Percentiles rank a stretch among this genome's conserved stretches.
These are phyloP conservation scores for Trametes punicea DNA, from an alignment of 768 basidiomycete species.

Conservation along the genomic window DNA sequence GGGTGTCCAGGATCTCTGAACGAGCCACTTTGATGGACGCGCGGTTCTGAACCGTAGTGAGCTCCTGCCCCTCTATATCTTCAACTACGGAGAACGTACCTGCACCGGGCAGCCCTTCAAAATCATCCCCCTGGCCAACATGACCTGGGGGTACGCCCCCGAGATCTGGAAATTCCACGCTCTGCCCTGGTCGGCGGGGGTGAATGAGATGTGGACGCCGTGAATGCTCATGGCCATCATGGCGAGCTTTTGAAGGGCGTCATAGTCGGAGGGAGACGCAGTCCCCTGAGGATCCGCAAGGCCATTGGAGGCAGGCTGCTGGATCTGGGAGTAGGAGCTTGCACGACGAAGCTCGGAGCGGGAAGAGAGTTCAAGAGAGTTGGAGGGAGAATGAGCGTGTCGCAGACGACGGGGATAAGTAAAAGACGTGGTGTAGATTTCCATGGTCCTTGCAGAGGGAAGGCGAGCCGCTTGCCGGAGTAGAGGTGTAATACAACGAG, in stretches of 20 bases:
- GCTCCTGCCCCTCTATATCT: neutral
- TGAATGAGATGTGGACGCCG: constrained; percentile 80
- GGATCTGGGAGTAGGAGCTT: constrained; percentile 37
- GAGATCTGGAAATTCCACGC: constrained; percentile 90
- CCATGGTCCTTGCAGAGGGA: constrained; percentile 51
- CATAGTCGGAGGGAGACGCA: constrained; percentile 50
- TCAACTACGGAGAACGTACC: constrained; percentile 38
- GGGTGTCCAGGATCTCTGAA: constrained; percentile 88
- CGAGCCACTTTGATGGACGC: constrained; percentile 87
- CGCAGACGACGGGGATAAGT: constrained; percentile 83
- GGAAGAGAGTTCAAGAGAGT: constrained; percentile 59
- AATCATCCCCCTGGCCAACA: constrained; percentile 84
- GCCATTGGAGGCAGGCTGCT: constrained; percentile 31
- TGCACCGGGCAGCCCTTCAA: constrained; percentile 87
- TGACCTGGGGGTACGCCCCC: constrained; percentile 89
- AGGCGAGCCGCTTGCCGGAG: constrained; percentile 1
- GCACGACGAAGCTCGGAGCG: constrained; percentile 41
- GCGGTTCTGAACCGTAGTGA: constrained; percentile 54
- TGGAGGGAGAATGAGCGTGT: constrained; percentile 59
- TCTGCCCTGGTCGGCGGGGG: constrained; percentile 64
- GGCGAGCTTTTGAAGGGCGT: constrained; percentile 75
- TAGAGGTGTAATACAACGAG: constrained; percentile 28
- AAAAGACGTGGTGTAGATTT: constrained; percentile 94
- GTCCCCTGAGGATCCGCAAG: constrained; percentile 30
- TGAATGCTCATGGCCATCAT: constrained; percentile 73